Evolutionary conservation across 2,329 filamentous ascomycete genomes (phyloP).

Genomic region (Cordyceps pruinosa): DNA sequence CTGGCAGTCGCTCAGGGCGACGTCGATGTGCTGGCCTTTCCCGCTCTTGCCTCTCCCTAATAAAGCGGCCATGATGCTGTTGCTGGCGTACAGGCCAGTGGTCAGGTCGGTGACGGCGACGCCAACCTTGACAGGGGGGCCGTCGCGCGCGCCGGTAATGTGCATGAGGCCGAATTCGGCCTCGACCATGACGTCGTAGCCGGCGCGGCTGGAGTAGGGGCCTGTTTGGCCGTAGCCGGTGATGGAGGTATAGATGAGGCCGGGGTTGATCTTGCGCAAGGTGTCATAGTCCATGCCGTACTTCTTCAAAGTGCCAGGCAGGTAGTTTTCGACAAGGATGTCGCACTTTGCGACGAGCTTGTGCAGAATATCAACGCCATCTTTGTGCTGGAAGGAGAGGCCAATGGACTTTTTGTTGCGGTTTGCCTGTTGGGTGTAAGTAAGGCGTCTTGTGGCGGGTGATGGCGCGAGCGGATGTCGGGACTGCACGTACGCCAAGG

Average conservation of each 20-base stretch:
- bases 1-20: constrained; percentile 87
- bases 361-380: constrained; percentile 81
- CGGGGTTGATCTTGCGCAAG: constrained; percentile 72
- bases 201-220: constrained; percentile 77
- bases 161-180: constrained; percentile 98
- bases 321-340: constrained; percentile 93
- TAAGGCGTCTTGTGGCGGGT: neutral
- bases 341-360: constrained; percentile 78
- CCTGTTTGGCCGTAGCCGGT: constrained; percentile 96
- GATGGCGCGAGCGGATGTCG: neutral
- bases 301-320: constrained; percentile 82
- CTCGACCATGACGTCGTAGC: constrained; percentile 99
- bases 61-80: constrained; percentile 90
- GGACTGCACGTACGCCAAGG: constrained; percentile 70
- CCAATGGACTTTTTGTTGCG: constrained; percentile 95
- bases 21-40: constrained; percentile 85
- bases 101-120: constrained; percentile 96
- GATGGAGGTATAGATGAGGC: constrained; percentile 88
- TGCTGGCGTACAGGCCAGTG: constrained; percentile 89
- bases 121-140: constrained; percentile 91
- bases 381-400: constrained; percentile 79
- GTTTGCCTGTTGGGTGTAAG: constrained; percentile 58
- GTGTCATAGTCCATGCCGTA: constrained; percentile 86
- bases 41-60: constrained; percentile 68
- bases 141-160: constrained; percentile 83